Evolutionary conservation across 331 rosid genomes (phyloP).

Genomic region (Rosa hybrid): DNA sequence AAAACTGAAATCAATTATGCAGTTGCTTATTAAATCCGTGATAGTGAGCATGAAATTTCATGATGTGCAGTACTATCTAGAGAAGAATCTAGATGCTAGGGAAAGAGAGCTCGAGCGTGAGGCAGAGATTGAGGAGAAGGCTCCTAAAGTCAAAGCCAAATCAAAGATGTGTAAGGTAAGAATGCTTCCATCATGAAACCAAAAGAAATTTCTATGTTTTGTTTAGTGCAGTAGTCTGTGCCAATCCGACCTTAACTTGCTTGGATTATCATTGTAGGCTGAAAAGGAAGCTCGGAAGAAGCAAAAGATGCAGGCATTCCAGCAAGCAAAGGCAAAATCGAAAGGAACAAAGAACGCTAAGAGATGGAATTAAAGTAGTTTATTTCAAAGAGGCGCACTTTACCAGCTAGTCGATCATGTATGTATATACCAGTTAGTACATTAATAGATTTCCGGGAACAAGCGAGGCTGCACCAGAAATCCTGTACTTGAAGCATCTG

Average conservation of each 20-base stretch:
- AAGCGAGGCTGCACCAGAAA: background rate
- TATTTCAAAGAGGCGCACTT: background rate
- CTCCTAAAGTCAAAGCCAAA: slow-evolving; percentile 94
- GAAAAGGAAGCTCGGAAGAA: slow-evolving; percentile 95
- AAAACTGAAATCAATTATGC: background rate
- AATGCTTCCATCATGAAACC: background rate
- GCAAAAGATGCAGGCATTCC: slow-evolving; percentile 87
- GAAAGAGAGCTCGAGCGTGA: slow-evolving; percentile 79
- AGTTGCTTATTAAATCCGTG: slow-evolving; percentile 11
- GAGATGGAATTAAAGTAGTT: slow-evolving; percentile 73
- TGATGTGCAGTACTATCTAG: slow-evolving; percentile 75
- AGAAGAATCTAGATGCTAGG: slow-evolving; percentile 92
- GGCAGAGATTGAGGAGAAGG: slow-evolving; percentile 92
- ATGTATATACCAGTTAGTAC: background rate
- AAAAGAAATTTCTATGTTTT: background rate
- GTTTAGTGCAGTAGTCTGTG: slow-evolving; percentile 1
- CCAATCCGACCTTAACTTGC: background rate
- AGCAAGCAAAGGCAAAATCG: slow-evolving; percentile 86
- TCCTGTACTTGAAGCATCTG: slow-evolving; percentile 3
- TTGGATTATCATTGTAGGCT: slow-evolving; percentile 43
- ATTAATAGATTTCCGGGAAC: background rate
- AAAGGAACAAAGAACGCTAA: slow-evolving; percentile 74
- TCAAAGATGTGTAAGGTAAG: slow-evolving; percentile 97
- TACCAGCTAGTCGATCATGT: slow-evolving; percentile 1
- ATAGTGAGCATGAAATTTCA: slow-evolving; percentile 25